Evolutionary conservation across 2,329 filamentous ascomycete genomes (phyloP), one percentile per base, ranked within the genome.

Genomic region (Pseudovirgaria hyperparasitica): DNA sequence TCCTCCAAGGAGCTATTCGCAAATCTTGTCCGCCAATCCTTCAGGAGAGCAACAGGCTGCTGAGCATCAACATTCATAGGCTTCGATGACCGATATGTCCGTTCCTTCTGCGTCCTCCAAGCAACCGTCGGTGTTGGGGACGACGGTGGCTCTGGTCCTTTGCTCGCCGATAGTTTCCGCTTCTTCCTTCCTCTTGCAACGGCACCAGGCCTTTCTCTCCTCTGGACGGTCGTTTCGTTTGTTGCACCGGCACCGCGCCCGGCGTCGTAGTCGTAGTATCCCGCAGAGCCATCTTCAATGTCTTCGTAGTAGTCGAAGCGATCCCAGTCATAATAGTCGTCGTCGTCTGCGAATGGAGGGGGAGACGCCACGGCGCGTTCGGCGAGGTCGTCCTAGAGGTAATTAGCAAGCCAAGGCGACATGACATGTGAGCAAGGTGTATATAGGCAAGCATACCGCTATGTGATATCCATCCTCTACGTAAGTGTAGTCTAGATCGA

Each of bases 231-330:
- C 24, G 45, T 46, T 19, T 33, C 36, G 6, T 22, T 32, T 25
- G 35, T 26, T 9, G 18, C 22, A n/a, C 30, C 29, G 6, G 43
- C 31, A 16, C 47, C 41, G 3, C 37, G 33, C 4, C 40, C 34
- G 22, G 45, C 44, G 7, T 50, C 53, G 31, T 53, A 42, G 25
- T 62, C 58, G 37, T 60, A 57, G 26, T 62, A 62, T 22, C 55
- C 51, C 35, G 62, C 58, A 10, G 55, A 57, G 9, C 48, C 58
- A 34, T 63, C 63, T 29, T 65, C 60, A 22, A 63, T 42, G 31
- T 65, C 62, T 30, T 56, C 55, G 46, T 49, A 63, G 41, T 63
- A 65, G 12, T 57, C 57, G 38, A 55, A 65, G 23, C 54, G 43
- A 34, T 64, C 61, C 46, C 54, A 63, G n/a, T 63, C 57, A 22